Base-by-base conservation (phyloP, 257 asterid genomes). In the Nicotiana undulata region DNA sequence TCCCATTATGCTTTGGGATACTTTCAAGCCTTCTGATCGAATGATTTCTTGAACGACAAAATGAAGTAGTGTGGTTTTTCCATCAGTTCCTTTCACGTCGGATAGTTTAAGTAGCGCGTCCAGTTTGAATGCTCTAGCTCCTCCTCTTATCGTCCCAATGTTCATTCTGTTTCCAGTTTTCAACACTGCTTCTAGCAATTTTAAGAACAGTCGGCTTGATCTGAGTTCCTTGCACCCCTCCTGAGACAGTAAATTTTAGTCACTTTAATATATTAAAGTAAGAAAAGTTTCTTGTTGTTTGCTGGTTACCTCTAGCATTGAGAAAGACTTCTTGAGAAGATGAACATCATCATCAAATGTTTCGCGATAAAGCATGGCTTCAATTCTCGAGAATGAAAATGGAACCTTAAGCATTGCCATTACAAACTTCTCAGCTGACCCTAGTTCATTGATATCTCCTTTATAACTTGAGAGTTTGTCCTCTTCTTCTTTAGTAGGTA, bases 91-190 rank as follows among this genome's bases (percentile, higher is more conserved):
- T 81, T 95, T 95, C 24, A 95, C 94, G 60, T 93, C 98, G 5
- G 99, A 88, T 0, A 95, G 97, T 84, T 95, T 95, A 59, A 95
- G 97, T 81, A 95, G 93, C 34, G 99, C 89, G 17, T 95, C 98
- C 1, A 93, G 97, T 88, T 93, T 95, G 93, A 95, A 95, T 4
- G 99, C 98, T 44, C 81, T 90, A 2, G 99, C 99, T 20, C 97
- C 99, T 82, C 99, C 99, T 82, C 99, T 75, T 82, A 90, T 92
- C 0, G 99, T 93, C 7, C 99, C 99, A 0, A 93, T 81, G 56
- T 95, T 95, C 99, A 95, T 95, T 59, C 98, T 83, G 89, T 95
- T 95, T 74, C 99, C 99, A 3, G 98, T 95, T 80, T 95, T 93
- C 6, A 95, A 90, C 74, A 93, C 99, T 3, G 99, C 99, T 75